Base-by-base conservation (phyloP, 139 green algal genomes). In the Chloropicon primus region DNA sequence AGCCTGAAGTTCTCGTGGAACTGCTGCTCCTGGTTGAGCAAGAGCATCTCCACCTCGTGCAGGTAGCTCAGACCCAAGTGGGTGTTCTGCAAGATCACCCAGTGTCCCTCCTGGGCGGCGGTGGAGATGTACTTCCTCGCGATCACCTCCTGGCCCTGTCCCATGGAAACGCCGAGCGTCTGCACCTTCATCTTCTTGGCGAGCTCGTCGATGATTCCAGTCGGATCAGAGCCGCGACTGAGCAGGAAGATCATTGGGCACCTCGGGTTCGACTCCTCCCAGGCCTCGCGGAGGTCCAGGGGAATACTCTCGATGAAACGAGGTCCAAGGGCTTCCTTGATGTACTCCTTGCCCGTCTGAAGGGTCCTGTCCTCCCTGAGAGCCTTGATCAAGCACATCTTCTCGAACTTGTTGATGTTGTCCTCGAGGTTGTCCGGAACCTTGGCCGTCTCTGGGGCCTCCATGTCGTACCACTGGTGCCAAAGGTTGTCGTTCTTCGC, bases 41-140 rank as follows among this genome's bases (percentile, higher is more conserved):
- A 79, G n/a, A 87, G 84, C 74, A 87, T 79, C 85, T 98, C 93
- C 76, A 98, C 93, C 87, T 97, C 93, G 24, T 84, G 87, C 28
- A 98, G 84, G 88, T 97, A 97, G 21, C 77, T 81, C 72, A 96
- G 86, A 21, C 91, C 91, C 28, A 98, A 87, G 87, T 98, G 94
- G 23, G 92, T 94, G 89, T 98, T 98, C 84, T 98, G 94, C 73
- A 98, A 88, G 80, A 97, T 88, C 76, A 97, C 92, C 94, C 94
- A 98, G 77, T 94, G 89, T 24, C 94, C 94, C 85, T 96, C 92
- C 53, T 86, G 81, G 5, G 81, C 86, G 3, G 94, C 94, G 1
- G 85, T 87, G 22, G 90, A 87, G 87, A 98, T 90, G 84, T 92
- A 90, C 86, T 92, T 91, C 76, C 94, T 87, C 72, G 94, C 94